phyloP scores from a whole-genome alignment of 2,329 filamentous ascomycete species.

The Coniochaeta sp. region DNA sequence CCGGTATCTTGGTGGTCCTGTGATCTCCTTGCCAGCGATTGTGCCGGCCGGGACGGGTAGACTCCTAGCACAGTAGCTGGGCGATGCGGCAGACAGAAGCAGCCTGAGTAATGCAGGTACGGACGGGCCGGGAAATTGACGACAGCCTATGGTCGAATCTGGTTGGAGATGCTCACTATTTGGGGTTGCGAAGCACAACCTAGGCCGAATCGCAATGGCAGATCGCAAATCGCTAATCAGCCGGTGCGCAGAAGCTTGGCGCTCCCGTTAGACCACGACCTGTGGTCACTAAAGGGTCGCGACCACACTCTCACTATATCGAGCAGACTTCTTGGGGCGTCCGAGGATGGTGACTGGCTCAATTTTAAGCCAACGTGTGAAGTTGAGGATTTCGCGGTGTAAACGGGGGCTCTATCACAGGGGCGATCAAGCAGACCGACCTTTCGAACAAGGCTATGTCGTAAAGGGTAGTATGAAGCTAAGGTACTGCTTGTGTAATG shows the following conservation, averaged over 20 bases:
- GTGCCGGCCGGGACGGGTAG: constrained; percentile 1
- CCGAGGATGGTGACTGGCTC: too few species aligned
- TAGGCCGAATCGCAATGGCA: neutral
- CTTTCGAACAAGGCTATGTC: neutral
- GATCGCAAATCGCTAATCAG: neutral
- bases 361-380: neutral
- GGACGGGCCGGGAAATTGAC: neutral
- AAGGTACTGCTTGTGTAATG: too few species aligned
- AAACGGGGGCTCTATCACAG: neutral
- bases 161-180: neutral
- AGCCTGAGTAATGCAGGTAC: constrained; percentile 1
- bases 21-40: neutral
- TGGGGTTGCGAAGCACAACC: neutral
- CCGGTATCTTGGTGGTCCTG: neutral
- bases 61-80: neutral
- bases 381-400: neutral
- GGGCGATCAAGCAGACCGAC: neutral
- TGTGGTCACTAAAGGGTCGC: neutral
- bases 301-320: neutral
- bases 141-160: constrained; percentile 1
- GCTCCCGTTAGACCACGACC: neutral
- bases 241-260: neutral
- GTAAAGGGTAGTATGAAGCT: neutral
- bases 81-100: neutral
- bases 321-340: neutral